Percentiles rank a stretch among this genome's conserved stretches.
phyloP scores from a whole-genome alignment of 345 rosid species.

The Salix suchowensis region DNA sequence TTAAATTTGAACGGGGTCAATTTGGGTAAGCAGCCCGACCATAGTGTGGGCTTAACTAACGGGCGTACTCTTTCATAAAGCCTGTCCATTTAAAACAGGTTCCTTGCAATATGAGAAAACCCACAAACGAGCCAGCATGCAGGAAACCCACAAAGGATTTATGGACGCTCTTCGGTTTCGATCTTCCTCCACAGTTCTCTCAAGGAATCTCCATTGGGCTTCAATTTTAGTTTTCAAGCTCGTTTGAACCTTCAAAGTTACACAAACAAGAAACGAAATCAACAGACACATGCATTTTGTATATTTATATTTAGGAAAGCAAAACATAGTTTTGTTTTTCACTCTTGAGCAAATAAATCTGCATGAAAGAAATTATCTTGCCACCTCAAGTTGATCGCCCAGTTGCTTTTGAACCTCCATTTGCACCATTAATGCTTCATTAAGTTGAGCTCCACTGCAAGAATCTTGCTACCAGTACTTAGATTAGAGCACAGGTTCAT shows the following conservation, averaged over 20 bases:
- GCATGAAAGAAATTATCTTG: not conserved
- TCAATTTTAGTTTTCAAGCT: conserved; percentile 50
- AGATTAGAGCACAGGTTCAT: not conserved
- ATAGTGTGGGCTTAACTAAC: too few species aligned
- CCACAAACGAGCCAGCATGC: too few species aligned
- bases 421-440: conserved; percentile 47
- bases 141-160: not conserved
- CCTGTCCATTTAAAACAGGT: too few species aligned
- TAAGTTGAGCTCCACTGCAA: conserved; percentile 50
- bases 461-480: not conserved
- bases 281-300: not conserved
- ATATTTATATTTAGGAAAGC: not conserved
- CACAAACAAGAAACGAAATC: not conserved
- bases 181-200: conserved; percentile 33
- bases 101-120: too few species aligned
- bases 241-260: conserved; percentile 36
- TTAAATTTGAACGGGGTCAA: too few species aligned
- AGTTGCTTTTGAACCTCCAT: conserved; percentile 38
- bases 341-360: not conserved
- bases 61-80: too few species aligned
- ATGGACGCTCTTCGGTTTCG: conserved; percentile 1
- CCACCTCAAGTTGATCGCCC: conserved; percentile 43
- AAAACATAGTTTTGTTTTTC: not conserved
- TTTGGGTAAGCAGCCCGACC: too few species aligned
- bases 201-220: conserved; percentile 52